These are phyloP conservation scores for Lotus japonicus DNA, from an alignment of 306 rosid genomes.

Conservation along the genomic window DNA sequence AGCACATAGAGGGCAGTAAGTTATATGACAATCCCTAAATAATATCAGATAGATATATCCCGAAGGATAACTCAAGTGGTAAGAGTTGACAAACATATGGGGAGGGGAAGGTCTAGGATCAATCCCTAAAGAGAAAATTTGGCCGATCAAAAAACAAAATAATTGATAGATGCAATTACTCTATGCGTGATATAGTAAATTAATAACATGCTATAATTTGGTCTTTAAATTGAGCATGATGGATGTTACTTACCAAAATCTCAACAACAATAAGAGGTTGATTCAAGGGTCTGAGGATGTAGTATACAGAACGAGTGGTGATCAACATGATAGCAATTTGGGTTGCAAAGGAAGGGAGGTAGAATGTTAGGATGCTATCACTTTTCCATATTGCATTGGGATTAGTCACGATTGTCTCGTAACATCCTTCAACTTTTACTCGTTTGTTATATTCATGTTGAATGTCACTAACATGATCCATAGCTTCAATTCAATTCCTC, in stretches of 20 bases:
- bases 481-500: not conserved
- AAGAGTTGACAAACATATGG: no score
- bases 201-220: no score
- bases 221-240: no score
- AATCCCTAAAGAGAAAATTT: no score
- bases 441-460: not conserved
- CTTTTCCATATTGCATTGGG: slow-evolving; percentile 19
- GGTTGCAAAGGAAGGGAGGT: slow-evolving; percentile 14
- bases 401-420: not conserved
- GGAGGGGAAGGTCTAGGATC: no score
- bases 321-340: slow-evolving; percentile 14
- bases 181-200: no score
- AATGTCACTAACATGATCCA: not conserved
- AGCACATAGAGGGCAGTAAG: no score
- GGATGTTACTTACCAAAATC: slow-evolving; percentile 15
- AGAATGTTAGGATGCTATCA: not conserved
- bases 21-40: no score
- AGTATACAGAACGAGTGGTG: not conserved
- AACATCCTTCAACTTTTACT: not conserved
- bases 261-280: slow-evolving; percentile 32
- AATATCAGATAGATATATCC: no score
- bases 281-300: slow-evolving; percentile 21
- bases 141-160: no score
- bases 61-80: no score
- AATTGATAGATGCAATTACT: no score